Conservation (phyloP, 208 protist species). For the Leishmania major region DNA sequence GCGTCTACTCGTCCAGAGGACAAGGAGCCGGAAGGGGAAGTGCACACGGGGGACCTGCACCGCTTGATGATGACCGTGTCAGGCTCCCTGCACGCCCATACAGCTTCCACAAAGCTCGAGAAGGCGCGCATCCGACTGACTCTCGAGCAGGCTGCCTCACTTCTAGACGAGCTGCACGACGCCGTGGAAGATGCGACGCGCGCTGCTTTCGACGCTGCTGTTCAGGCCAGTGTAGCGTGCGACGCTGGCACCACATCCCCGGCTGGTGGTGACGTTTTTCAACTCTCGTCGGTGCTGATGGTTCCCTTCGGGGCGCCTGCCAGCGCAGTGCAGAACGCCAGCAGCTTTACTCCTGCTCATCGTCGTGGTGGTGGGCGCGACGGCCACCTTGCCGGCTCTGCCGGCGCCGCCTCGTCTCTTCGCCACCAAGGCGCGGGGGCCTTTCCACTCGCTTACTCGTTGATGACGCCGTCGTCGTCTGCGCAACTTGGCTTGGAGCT, state of each 20-base stretch:
- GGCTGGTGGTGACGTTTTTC: background rate
- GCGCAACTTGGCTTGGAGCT: conserved; percentile 34
- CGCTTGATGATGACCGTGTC: conserved; percentile 41
- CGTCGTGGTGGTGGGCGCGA: background rate
- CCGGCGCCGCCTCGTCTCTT: background rate
- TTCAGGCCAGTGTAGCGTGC: background rate
- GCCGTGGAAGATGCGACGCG: conserved; percentile 55
- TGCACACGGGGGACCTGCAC: conserved; percentile 47
- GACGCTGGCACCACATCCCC: background rate
- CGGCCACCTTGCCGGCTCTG: background rate
- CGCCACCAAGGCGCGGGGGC: background rate
- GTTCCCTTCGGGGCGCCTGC: background rate
- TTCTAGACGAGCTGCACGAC: conserved; percentile 47
- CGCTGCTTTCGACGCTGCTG: conserved; percentile 36
- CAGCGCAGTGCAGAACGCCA: background rate
- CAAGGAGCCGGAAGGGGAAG: background rate
- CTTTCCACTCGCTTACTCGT: background rate
- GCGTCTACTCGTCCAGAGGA: background rate
- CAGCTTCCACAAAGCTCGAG: conserved; percentile 50
- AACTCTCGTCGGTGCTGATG: background rate
- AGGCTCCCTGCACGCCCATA: conserved; percentile 35
- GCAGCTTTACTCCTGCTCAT: conserved; percentile 11
- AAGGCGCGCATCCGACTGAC: conserved; percentile 44
- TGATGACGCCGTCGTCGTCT: background rate
- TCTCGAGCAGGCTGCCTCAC: conserved; percentile 37